These are phyloP conservation scores for Penicillium verhagenii DNA, from an alignment of 495 filamentous ascomycete species.

Conservation along the genomic window DNA sequence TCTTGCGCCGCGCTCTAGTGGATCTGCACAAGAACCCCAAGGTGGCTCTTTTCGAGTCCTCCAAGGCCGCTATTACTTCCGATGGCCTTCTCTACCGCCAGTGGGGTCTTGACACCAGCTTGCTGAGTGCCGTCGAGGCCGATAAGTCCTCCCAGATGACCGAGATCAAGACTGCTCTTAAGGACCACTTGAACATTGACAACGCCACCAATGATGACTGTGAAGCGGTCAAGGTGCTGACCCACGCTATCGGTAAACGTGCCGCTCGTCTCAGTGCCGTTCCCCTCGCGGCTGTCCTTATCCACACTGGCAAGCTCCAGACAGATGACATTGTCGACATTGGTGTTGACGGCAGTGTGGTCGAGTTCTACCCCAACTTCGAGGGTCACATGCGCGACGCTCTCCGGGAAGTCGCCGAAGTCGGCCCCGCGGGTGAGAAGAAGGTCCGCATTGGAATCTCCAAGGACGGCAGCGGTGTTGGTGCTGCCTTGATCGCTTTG, in stretches of 20 bases:
- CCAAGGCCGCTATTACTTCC: conserved; percentile 63
- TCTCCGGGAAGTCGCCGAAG: conserved; percentile 64
- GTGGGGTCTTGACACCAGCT: conserved; percentile 87
- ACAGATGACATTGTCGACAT: conserved; percentile 72
- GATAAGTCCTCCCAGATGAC: conserved; percentile 65
- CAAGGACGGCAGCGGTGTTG: conserved; percentile 90
- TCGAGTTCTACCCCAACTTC: conserved; percentile 91
- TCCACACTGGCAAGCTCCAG: conserved; percentile 68
- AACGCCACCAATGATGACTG: conserved; percentile 74
- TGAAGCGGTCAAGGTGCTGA: conserved; percentile 74
- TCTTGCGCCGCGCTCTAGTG: conserved; percentile 74
- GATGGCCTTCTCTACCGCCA: conserved; percentile 67
- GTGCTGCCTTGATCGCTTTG: conserved; percentile 86
- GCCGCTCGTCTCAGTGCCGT: conserved; percentile 87
- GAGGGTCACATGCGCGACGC: conserved; percentile 75
- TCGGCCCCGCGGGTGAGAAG: conserved; percentile 71
- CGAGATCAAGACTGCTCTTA: conserved; percentile 70
- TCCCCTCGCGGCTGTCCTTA: conserved; percentile 76
- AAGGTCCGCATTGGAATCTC: conserved; percentile 87
- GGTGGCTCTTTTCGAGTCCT: conserved; percentile 68
- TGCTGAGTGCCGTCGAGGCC: conserved; percentile 76
- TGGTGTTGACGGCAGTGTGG: conserved; percentile 85
- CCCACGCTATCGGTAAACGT: conserved; percentile 80
- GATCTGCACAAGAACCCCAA: conserved; percentile 60
- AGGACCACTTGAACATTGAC: conserved; percentile 68